Conservation (phyloP, 1,284 basidiomycete species). For the Leccinum proximum region DNA sequence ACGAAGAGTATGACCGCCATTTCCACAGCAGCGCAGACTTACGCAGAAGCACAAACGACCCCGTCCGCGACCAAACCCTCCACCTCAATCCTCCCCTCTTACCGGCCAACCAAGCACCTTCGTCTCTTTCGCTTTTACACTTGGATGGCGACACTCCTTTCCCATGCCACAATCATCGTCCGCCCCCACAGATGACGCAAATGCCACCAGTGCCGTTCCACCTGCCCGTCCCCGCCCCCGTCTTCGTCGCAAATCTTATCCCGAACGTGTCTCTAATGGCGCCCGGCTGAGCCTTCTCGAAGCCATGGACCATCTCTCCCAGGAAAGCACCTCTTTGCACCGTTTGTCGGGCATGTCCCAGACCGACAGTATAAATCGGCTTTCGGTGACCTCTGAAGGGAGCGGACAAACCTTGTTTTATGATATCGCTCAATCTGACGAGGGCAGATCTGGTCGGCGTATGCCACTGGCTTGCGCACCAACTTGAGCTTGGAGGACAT, state of each 20-base stretch:
- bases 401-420: conserved; percentile 29
- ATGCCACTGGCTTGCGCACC: conserved; percentile 14
- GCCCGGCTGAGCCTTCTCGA: conserved; percentile 28
- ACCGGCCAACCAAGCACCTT: conserved; percentile 22
- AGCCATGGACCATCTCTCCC: conserved; percentile 29
- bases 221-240: conserved; percentile 22
- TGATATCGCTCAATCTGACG: conserved; percentile 18
- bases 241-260: conserved; percentile 21
- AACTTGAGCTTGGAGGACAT: conserved; percentile 29
- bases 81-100: conserved; percentile 18
- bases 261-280: conserved; percentile 24
- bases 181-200: not conserved
- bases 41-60: conserved; percentile 10
- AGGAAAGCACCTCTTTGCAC: conserved; percentile 10
- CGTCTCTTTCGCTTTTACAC: conserved; percentile 18
- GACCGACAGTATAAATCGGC: conserved; percentile 12
- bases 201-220: not conserved
- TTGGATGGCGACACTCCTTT: conserved; percentile 15
- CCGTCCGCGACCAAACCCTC: conserved; percentile 19
- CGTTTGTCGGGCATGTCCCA: conserved; percentile 17
- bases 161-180: not conserved
- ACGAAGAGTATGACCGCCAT: not conserved
- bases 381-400: conserved; percentile 23
- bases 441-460: not conserved
- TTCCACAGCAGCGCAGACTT: conserved; percentile 6